Evolutionary conservation across 768 basidiomycete genomes (phyloP), one percentile per base, ranked within the genome.

Genomic region (Stropharia rugosoannulata): DNA sequence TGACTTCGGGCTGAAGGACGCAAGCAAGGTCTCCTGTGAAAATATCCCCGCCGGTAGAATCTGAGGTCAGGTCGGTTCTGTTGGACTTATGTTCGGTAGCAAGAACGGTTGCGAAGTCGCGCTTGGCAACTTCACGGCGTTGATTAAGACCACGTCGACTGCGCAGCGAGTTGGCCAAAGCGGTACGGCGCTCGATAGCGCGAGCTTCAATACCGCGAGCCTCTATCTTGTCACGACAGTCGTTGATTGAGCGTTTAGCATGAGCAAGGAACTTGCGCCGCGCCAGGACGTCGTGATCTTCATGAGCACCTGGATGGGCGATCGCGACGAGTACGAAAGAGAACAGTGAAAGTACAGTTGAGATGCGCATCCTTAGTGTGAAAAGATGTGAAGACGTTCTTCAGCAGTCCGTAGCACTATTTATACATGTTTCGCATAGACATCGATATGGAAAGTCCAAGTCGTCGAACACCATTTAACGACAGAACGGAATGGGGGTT

Each of bases 1-100:
- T 54, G 7, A 41, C 46, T 25, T 54, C 53, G 4, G 54, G 45
- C 45, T 55, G 54, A n/a, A 55, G 10, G 4, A 55, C 45, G 15
- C 53, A 54, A 4, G 8, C 29, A 6, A 47, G 13, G n/a, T n/a
- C 1, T 11, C 53, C 44, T 1, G 19, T 12, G 22, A 54, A 54
- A n/a, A 54, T 5, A 6, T 47, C 44, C 2, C 2, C 37, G 32
- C 43, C 45, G 7, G 29, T 10, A 4, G 36, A 32, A 4, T 29
- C n/a, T 2, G 52, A 19, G 7, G 43, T 27, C 0, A 55, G 39
- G 1, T 29, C 54, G 12, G 54, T 48, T 4, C 39, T 11, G 3
- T 49, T 19, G 13, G 37, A 40, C 22, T 39, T 5, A 15, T 55
- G 46, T 7, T 41, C n/a, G 12, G 45, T 55, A 15, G 36, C 15